These are phyloP conservation scores for Magnusiomyces tetraspermus DNA, from an alignment of 1,139 yeast genomes.

Conservation along the genomic window DNA sequence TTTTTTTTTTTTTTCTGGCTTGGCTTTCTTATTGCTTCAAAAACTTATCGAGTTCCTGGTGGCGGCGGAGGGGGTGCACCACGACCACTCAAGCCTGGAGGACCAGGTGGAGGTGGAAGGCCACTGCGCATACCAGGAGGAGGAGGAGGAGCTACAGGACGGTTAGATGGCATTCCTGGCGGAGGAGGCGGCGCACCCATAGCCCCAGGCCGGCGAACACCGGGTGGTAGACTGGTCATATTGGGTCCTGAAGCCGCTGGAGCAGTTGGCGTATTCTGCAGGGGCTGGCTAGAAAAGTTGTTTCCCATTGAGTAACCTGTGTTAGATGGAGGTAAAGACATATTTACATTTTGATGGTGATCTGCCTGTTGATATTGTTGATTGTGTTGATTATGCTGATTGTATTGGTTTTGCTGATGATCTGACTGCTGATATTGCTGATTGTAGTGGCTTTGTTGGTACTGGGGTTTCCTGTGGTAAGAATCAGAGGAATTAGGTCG, in stretches of 20 bases:
- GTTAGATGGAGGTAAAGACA: too few relatives aligned
- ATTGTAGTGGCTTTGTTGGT: background rate
- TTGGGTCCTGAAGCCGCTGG: background rate
- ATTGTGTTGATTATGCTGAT: too few relatives aligned
- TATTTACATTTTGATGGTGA: too few relatives aligned
- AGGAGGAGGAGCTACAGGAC: slow-evolving; percentile 21
- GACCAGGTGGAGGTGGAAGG: slow-evolving; percentile 23
- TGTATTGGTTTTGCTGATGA: slow-evolving; percentile 1
- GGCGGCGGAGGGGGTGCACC: slow-evolving; percentile 17
- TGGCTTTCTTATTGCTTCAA: background rate
- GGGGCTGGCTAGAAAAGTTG: too few relatives aligned
- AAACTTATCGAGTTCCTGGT: slow-evolving; percentile 6
- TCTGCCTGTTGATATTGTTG: too few relatives aligned
- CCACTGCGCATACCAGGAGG: slow-evolving; percentile 16
- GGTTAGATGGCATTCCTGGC: slow-evolving; percentile 25
- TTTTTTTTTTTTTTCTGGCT: too few relatives aligned
- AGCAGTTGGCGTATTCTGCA: too few relatives aligned
- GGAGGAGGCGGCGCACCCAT: slow-evolving; percentile 17
- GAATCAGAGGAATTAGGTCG: background rate
- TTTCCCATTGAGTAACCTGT: too few relatives aligned
- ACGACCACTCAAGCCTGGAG: background rate
- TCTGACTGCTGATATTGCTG: slow-evolving; percentile 8
- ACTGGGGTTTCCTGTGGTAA: background rate
- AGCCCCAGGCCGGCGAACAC: background rate
- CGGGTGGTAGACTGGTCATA: background rate